Evolutionary conservation across 352 stramenopile genomes (phyloP).

Genomic region (Globisporangium spinosum): DNA sequence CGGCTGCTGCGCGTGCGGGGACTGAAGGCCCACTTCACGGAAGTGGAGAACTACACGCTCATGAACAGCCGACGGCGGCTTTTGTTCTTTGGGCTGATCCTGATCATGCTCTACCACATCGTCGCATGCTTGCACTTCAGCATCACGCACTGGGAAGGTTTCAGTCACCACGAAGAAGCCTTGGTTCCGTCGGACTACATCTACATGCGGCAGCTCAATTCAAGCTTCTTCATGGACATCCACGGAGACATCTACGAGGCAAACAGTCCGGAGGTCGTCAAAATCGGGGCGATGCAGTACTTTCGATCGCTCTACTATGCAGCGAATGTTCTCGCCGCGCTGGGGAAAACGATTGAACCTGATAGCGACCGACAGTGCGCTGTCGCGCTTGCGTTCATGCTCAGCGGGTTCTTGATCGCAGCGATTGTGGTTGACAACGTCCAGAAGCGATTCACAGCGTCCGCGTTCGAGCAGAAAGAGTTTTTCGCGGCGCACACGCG

Average conservation of each 20-base stretch:
- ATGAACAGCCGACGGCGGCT: constrained; percentile 39
- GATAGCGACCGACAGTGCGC: constrained; percentile 43
- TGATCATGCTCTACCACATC: constrained; percentile 52
- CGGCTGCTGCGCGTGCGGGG: constrained; percentile 34
- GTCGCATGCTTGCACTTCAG: constrained; percentile 54
- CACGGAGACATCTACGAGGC: constrained; percentile 21
- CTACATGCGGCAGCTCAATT: constrained; percentile 32
- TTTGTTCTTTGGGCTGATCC: constrained; percentile 32
- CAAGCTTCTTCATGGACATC: constrained; percentile 27
- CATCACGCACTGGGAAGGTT: constrained; percentile 41
- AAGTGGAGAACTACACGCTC: constrained; percentile 36
- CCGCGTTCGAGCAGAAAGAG: constrained; percentile 62
- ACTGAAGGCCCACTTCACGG: constrained; percentile 32
- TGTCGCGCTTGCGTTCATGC: constrained; percentile 54
- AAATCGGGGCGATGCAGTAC: constrained; percentile 47
- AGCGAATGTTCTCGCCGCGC: constrained; percentile 42
- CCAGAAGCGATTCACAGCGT: constrained; percentile 61
- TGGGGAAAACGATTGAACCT: constrained; percentile 46
- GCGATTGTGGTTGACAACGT: constrained; percentile 69
- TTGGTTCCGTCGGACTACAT: constrained; percentile 51
- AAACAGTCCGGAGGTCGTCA: constrained; percentile 21
- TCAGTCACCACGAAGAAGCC: constrained; percentile 33
- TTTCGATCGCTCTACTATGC: constrained; percentile 58
- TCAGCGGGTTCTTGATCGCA: constrained; percentile 64
- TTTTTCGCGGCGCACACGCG: constrained; percentile 53